Evolutionary conservation across 352 stramenopile genomes (phyloP), one percentile per base, ranked within the genome.

Genomic region (Globisporangium yorkense): DNA sequence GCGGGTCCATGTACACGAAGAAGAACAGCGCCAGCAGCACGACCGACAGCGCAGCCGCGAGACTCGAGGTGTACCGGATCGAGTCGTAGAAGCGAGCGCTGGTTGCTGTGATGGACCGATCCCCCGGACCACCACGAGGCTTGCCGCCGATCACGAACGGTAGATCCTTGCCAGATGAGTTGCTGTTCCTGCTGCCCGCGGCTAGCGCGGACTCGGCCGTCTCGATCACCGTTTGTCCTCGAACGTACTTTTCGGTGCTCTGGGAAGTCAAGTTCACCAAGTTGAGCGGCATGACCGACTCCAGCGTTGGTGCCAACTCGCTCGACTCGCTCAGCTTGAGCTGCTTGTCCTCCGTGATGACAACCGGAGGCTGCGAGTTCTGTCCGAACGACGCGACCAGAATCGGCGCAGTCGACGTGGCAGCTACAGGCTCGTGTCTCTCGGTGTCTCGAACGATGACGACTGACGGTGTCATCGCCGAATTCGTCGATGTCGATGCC

Each of bases 231-330:
- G 58, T 59, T 40, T 75, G 61, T 4, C 70, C 65, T 24, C 67
- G 67, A 16, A 75, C 54, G 51, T 75, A 78, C 18, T 65, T 47
- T 27, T 65, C 31, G 1, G 52, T 58, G 2, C 39, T 40, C 4
- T 15, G 7, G 20, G 47, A 31, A n/a, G 12, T 40, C 24, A 67
- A 29, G 13, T 64, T 57, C 31, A 73, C 27, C 0, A 50, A 3
- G 29, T 53, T 13, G 5, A 64, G 52, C 1, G 54, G 31, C 18
- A 53, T 66, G 7, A 16, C 56, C 4, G 33, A n/a, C 15, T 53
- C 59, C n/a, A 56, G 37, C 15, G 47, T 18, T 20, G 40, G 18
- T 0, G 35, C 1, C 16, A 40, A 8, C 0, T 54, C 33, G 15
- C 6, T 16, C 18, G 56, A 24, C 7, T 56, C 46, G n/a, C 47